Conservation (phyloP, 148 eudicot species). For the Diospyros lotus region DNA sequence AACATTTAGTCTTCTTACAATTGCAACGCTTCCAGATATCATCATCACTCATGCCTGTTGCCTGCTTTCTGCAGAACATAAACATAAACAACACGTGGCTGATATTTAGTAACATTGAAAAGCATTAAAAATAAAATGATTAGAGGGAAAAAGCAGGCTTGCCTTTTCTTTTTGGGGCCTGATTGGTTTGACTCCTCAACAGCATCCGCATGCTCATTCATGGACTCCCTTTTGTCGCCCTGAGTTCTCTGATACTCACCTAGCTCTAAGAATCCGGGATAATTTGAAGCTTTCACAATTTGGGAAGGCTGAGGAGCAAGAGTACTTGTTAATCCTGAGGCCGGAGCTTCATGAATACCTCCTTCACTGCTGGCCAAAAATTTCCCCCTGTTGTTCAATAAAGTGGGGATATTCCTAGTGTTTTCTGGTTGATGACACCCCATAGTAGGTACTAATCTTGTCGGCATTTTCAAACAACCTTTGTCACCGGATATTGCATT, state of each 20-base stretch:
- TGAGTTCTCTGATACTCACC: conserved; percentile 21
- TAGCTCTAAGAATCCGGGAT: conserved; percentile 18
- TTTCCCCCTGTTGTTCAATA: conserved; percentile 19
- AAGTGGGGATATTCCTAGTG: conserved; percentile 16
- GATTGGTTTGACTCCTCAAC: conserved; percentile 24
- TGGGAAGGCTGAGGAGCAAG: conserved; percentile 23
- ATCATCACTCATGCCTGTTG: conserved; percentile 24
- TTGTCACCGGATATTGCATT: conserved; percentile 18
- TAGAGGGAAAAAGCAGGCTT: conserved; percentile 18
- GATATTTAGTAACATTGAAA: too few relatives aligned
- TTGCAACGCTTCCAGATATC: conserved; percentile 80
- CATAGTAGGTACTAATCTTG: conserved; percentile 19
- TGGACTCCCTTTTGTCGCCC: conserved; percentile 38
- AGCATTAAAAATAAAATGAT: not conserved
- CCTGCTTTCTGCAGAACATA: conserved; percentile 38
- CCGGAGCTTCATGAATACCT: conserved; percentile 20
- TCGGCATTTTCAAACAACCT: conserved; percentile 21
- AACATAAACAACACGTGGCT: not conserved
- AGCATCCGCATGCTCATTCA: conserved; percentile 22
- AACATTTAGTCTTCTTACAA: conserved; percentile 82
- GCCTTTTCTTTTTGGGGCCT: conserved; percentile 69
- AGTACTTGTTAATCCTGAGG: conserved; percentile 20
- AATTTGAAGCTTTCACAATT: conserved; percentile 16
- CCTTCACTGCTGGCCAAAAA: conserved; percentile 29
- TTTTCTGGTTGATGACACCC: conserved; percentile 23